Evolutionary conservation across 1,284 basidiomycete genomes (phyloP).

Genomic region (Psilocybe mexicana): DNA sequence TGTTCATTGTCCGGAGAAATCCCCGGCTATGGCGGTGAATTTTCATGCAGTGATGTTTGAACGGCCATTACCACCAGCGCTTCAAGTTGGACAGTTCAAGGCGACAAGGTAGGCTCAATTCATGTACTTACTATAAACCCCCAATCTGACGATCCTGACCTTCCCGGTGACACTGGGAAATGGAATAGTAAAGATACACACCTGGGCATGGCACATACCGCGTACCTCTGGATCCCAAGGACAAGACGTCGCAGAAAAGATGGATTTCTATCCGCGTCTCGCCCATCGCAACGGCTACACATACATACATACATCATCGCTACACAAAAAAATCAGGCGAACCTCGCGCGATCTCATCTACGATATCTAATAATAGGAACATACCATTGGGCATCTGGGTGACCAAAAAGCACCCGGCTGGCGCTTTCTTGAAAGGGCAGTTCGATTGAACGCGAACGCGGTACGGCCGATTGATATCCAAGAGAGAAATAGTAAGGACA

Average conservation of each 20-base stretch:
- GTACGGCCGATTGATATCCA: not conserved
- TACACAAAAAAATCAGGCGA: not conserved
- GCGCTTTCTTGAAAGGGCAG: not conserved
- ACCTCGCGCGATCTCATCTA: not conserved
- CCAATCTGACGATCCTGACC: not conserved
- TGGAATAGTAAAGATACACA: not conserved
- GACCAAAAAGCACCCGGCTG: not conserved
- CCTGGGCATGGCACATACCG: not conserved
- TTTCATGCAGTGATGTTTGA: too few species aligned
- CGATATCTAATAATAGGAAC: not conserved
- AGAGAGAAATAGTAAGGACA: not conserved
- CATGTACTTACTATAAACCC: not conserved
- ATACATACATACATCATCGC: not conserved
- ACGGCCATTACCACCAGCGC: too few species aligned
- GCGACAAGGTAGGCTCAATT: not conserved
- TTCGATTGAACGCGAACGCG: not conserved
- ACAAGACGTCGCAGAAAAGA: not conserved
- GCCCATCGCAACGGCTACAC: constrained; percentile 1
- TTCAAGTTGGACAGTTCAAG: too few species aligned
- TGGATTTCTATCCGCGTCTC: constrained; percentile 4
- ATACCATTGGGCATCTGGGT: not conserved
- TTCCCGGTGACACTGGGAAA: not conserved
- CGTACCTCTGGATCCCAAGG: not conserved
- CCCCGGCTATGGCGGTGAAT: not conserved
- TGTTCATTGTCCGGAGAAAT: not conserved